Conservation (phyloP, 805 yeast species). For the Candida anglica region DNA sequence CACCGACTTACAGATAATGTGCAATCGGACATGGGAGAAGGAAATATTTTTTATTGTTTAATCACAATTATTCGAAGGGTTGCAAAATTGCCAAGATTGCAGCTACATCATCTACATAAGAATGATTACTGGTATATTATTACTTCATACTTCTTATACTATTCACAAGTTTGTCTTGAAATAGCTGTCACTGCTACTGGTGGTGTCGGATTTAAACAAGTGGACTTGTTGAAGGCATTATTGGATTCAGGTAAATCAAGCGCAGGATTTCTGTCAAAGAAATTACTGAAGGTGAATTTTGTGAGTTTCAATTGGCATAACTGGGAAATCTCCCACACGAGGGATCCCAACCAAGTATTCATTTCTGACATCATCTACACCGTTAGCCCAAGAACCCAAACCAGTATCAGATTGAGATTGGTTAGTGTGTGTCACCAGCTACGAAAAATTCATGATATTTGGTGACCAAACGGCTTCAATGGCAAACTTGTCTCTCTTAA, state of each 20-base stretch:
- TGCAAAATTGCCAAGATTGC: background rate
- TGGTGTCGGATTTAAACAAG: conserved; percentile 28
- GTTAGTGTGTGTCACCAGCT: conserved; percentile 82
- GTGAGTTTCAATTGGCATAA: conserved; percentile 81
- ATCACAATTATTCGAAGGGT: background rate
- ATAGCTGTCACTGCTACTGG: conserved; percentile 20
- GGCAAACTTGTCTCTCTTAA: conserved; percentile 69
- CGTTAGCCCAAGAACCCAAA: conserved; percentile 66
- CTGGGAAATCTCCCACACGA: conserved; percentile 83
- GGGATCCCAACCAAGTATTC: conserved; percentile 77
- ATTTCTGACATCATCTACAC: conserved; percentile 64
- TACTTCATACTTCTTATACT: background rate
- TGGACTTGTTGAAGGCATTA: conserved; percentile 68
- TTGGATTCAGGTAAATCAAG: conserved; percentile 71
- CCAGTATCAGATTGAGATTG: conserved; percentile 73
- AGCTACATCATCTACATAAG: background rate
- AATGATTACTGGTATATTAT: too few relatives aligned
- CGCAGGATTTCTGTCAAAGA: conserved; percentile 76
- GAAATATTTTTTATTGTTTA: too few relatives aligned
- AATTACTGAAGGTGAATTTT: conserved; percentile 58
- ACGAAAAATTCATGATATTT: conserved; percentile 72
- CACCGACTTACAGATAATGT: too few relatives aligned
- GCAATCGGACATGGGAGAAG: too few relatives aligned
- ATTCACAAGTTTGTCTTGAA: conserved; percentile 32
- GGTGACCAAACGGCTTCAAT: conserved; percentile 78